Base-by-base conservation (phyloP, 805 yeast genomes). In the Myxozyma kluyveri region DNA sequence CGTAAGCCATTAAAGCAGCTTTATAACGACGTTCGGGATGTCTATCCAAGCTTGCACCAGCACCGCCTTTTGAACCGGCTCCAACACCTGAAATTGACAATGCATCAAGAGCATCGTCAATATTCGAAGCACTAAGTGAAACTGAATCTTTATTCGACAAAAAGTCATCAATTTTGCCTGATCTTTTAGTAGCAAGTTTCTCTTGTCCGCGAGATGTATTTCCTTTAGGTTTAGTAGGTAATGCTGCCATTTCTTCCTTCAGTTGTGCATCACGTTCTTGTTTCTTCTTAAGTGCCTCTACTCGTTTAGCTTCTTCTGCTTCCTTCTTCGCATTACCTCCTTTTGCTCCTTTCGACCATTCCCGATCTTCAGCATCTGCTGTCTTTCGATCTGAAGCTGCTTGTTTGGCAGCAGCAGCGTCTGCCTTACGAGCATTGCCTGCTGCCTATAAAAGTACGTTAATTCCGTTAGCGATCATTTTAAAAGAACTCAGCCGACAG, bases 1-100 rank as follows among this genome's bases (percentile, higher is more conserved):
- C 88, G 63, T 71, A 87, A 0, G 86, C 88, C 10, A 80, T 75
- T 50, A 74, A 74, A 0, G 95, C 95, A 23, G 91, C 88, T 72
- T 86, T 87, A 69, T 83, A 85, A 65, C 96, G 79, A 70, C 95
- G 80, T 72, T 87, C 96, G 7, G 96, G 95, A 62, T 87, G 96
- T 68, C 88, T 81, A 54, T 87, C 96, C 47, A 87, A 74, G 29
- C 83, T 83, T 17, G 37, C 54, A 22, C 33, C 21, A 17, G 53
- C 31, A 21, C 51, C 53, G 22, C 54, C 47, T 38, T 57, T 47
- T 9, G 45, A 38, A 4, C 45, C 56, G 10, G 31, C 32, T 17
- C 60, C 57, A 48, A 74, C 79, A 42, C 73, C 78, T 10, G 89
- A 77, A 67, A 87, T 74, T 3, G 86, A 76, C 64, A 87, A 74